These are phyloP conservation scores for Boletus vermiculosoides DNA, from an alignment of 768 basidiomycete species.

Conservation along the genomic window DNA sequence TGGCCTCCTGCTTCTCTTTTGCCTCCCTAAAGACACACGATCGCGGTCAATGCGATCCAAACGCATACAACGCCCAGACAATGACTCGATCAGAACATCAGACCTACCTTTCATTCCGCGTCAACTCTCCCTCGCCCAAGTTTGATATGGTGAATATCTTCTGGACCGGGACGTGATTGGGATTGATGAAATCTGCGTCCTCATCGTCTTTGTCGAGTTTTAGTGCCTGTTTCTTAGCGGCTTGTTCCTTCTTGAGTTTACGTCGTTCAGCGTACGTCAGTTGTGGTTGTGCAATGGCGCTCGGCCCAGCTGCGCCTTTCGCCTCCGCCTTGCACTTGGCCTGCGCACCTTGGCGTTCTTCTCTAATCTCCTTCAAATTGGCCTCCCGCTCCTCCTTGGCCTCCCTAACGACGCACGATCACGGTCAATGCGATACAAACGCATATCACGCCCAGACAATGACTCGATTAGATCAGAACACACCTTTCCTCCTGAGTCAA, in stretches of 20 bases:
- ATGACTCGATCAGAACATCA: neutral
- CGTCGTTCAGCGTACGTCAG: conserved; percentile 69
- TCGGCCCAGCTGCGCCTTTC: conserved; percentile 30
- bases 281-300: conserved; percentile 44
- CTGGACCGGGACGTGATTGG: conserved; percentile 69
- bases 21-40: conserved; percentile 57
- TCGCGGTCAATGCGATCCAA: neutral
- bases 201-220: conserved; percentile 52
- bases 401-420: conserved; percentile 50
- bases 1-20: conserved; percentile 88
- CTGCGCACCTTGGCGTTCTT: conserved; percentile 84
- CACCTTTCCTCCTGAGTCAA: conserved; percentile 67
- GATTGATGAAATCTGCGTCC: conserved; percentile 73
- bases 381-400: conserved; percentile 91
- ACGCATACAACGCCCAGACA: neutral
- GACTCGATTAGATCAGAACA: conserved; percentile 6
- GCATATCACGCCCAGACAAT: neutral
- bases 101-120: conserved; percentile 62
- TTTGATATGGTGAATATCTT: conserved; percentile 80
- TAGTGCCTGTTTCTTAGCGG: conserved; percentile 42
- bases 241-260: conserved; percentile 82
- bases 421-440: neutral
- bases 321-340: conserved; percentile 87
- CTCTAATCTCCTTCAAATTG: conserved; percentile 81
- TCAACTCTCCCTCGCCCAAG: conserved; percentile 60